A percentile compares a stretch with the other conserved stretches of the same genome.
phyloP scores from a whole-genome alignment of 2,329 filamentous ascomycete genomes.

The Thielaviopsis punctulata region DNA sequence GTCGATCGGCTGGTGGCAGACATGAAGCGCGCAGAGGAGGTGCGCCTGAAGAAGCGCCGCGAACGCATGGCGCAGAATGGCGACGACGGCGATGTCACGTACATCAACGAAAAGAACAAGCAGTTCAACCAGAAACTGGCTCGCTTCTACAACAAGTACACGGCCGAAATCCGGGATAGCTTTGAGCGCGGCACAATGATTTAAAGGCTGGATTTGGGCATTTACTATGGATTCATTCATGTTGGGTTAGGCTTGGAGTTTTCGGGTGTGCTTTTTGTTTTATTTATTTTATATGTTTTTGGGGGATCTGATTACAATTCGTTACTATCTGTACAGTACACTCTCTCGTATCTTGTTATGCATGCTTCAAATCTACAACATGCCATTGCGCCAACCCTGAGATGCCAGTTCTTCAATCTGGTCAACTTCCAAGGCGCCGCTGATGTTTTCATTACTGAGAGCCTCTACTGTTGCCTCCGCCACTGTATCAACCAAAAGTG shows the following conservation, averaged over 20 bases:
- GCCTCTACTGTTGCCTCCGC: conserved; percentile 83
- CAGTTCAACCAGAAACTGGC: conserved; percentile 97
- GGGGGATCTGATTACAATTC: not conserved
- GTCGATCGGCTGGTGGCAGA: conserved; percentile 79
- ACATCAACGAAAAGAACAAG: conserved; percentile 99
- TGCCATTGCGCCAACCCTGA: conserved; percentile 74
- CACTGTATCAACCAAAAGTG: conserved; percentile 71
- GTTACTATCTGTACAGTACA: not conserved
- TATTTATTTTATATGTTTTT: not conserved
- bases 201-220: conserved; percentile 25
- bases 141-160: conserved; percentile 98
- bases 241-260: conserved; percentile 12
- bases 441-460: conserved; percentile 52
- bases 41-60: conserved; percentile 67
- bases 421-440: conserved; percentile 59
- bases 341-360: conserved; percentile 6
- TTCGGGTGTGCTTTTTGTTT: not conserved
- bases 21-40: conserved; percentile 74
- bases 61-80: conserved; percentile 63
- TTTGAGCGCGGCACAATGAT: conserved; percentile 97
- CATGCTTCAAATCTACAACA: conserved; percentile 42
- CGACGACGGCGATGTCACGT: conserved; percentile 83
- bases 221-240: not conserved
- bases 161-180: conserved; percentile 86
- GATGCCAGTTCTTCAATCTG: conserved; percentile 69